Conservation (phyloP, 306 rosid genomes). For the Sphenostylis stenocarpa region DNA sequence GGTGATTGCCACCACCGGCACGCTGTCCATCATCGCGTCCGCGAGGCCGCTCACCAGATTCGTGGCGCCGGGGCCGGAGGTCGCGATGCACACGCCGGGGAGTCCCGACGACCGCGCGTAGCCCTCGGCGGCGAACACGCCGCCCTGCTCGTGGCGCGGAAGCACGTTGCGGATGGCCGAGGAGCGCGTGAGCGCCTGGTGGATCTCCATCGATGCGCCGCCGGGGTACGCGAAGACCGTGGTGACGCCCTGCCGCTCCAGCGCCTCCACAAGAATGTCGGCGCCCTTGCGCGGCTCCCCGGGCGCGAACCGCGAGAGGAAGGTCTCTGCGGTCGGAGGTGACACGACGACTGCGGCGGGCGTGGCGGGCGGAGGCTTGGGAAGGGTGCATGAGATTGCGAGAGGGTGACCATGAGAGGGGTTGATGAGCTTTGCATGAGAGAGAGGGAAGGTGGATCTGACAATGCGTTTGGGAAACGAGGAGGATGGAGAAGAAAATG, state of each 20-base stretch:
- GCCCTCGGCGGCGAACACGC: conserved; percentile 87
- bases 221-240: conserved; percentile 91
- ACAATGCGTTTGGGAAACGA: conserved; percentile 17
- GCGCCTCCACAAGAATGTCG: conserved; percentile 87
- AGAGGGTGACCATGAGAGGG: conserved; percentile 22
- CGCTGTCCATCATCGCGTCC: conserved; percentile 71
- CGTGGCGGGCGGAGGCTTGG: conserved; percentile 30
- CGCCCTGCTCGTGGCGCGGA: conserved; percentile 94
- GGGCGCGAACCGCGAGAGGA: conserved; percentile 49
- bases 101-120: conserved; percentile 78
- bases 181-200: conserved; percentile 92
- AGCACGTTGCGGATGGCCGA: conserved; percentile 61
- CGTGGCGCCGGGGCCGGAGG: conserved; percentile 95
- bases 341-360: not conserved
- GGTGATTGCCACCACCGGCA: conserved; percentile 78
- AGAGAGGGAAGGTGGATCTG: conserved; percentile 33
- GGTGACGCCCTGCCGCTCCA: conserved; percentile 76
- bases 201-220: conserved; percentile 95
- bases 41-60: conserved; percentile 89
- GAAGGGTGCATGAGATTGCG: conserved; percentile 41
- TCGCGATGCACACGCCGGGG: conserved; percentile 87
- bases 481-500: conserved; percentile 29
- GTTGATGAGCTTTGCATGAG: conserved; percentile 19
- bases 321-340: conserved; percentile 6
- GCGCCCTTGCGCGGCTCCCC: conserved; percentile 74